These are phyloP conservation scores for Kluyveromyces marxianus DNA, from an alignment of 1,139 yeast species.

Conservation along the genomic window DNA sequence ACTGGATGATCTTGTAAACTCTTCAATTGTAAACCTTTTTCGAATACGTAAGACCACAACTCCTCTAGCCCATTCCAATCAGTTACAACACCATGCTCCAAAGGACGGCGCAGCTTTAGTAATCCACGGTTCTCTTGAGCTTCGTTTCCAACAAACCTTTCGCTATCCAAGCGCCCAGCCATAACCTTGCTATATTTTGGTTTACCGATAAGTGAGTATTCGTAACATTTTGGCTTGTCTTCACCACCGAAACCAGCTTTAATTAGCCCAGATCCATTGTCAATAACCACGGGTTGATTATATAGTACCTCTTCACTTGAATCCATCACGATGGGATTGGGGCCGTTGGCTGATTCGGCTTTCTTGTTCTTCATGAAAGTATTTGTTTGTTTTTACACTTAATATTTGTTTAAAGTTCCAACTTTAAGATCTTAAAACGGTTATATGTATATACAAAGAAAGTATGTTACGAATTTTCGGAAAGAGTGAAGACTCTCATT, in stretches of 20 bases:
- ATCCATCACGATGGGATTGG: background rate
- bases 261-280: conserved; percentile 85
- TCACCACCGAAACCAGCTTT: conserved; percentile 95
- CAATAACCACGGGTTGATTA: conserved; percentile 88
- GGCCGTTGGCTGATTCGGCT: background rate
- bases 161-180: conserved; percentile 69
- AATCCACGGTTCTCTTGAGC: conserved; percentile 78
- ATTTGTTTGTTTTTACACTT: background rate
- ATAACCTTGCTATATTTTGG: conserved; percentile 79
- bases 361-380: background rate
- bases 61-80: conserved; percentile 85
- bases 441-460: too few relatives aligned
- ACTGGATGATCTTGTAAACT: conserved; percentile 80
- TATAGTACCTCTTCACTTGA: conserved; percentile 23
- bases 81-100: conserved; percentile 72
- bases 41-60: conserved; percentile 61
- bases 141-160: conserved; percentile 60
- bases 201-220: conserved; percentile 55
- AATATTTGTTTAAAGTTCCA: too few relatives aligned
- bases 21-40: conserved; percentile 55
- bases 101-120: conserved; percentile 60
- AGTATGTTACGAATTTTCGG: too few relatives aligned
- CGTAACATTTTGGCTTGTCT: conserved; percentile 58
- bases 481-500: too few relatives aligned
- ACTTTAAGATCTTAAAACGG: too few relatives aligned